Evolutionary conservation across 2,329 filamentous ascomycete genomes (phyloP).

Genomic region (Metarhizium humberi): DNA sequence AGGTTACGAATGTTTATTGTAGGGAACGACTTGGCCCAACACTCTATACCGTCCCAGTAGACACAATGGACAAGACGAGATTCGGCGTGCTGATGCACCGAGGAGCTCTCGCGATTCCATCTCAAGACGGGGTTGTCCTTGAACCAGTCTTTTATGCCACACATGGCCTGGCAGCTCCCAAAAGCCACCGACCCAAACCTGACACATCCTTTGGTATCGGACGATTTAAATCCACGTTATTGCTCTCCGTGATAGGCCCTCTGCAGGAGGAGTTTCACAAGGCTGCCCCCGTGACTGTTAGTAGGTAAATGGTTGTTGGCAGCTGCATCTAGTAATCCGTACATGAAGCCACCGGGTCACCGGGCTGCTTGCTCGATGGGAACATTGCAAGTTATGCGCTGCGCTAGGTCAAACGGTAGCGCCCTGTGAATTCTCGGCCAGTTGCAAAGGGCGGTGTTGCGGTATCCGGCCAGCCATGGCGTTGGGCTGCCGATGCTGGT

Average conservation of each 20-base stretch:
- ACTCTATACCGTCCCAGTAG: background rate
- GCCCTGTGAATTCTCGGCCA: background rate
- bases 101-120: background rate
- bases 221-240: background rate
- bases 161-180: background rate
- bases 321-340: background rate
- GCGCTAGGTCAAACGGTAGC: background rate
- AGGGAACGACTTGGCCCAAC: background rate
- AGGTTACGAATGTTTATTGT: background rate
- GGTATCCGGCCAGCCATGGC: slow-evolving; percentile 15
- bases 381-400: background rate
- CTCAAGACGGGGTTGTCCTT: background rate
- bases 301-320: background rate
- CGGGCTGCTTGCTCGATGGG: background rate
- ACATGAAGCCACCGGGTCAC: background rate
- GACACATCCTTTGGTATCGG: background rate
- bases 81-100: background rate
- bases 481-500: slow-evolving; percentile 13
- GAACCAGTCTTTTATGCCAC: background rate
- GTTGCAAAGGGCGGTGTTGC: background rate
- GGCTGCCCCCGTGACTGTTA: background rate
- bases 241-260: background rate
- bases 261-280: background rate
- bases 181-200: background rate
- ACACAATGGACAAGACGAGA: background rate